Percentiles rank a stretch among this genome's conserved stretches.
phyloP scores from a whole-genome alignment of 208 protist genomes.

The Leishmania aethiopica region DNA sequence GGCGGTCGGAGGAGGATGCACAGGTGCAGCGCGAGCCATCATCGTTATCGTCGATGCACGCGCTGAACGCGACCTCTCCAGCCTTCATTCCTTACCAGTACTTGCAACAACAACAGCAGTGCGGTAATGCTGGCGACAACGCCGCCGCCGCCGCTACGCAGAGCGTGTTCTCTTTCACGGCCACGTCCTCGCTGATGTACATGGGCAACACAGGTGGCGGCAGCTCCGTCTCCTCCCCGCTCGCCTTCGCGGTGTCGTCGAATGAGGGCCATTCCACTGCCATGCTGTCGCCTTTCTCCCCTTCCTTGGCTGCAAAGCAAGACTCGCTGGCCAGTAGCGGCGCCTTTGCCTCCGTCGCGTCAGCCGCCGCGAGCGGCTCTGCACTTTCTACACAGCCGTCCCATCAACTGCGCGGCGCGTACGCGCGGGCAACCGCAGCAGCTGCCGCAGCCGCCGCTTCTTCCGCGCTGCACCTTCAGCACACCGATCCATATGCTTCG shows the following conservation, averaged over 20 bases:
- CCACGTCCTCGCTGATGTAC: constrained; percentile 15
- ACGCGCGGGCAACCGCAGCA: constrained; percentile 21
- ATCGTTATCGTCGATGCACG: background rate
- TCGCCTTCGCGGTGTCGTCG: constrained; percentile 3
- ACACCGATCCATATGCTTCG: constrained; percentile 1
- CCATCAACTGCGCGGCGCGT: constrained; percentile 31
- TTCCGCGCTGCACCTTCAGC: background rate
- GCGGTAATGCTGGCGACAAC: constrained; percentile 6
- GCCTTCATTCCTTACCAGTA: constrained; percentile 25
- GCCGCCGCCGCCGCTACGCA: background rate
- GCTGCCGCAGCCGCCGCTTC: constrained; percentile 4
- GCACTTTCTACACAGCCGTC: constrained; percentile 1
- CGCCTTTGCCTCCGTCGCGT: background rate
- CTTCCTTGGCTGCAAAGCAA: background rate
- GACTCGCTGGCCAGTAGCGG: background rate
- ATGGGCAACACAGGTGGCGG: constrained; percentile 1
- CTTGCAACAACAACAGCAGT: constrained; percentile 1
- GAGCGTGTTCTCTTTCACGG: constrained; percentile 9
- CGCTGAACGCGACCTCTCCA: constrained; percentile 22
- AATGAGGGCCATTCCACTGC: background rate
- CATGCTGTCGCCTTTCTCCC: background rate
- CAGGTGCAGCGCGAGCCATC: background rate
- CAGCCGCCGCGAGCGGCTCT: background rate
- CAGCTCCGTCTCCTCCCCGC: constrained; percentile 23
- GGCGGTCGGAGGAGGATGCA: constrained; percentile 4